These are phyloP conservation scores for Trichoderma reesei DNA, from an alignment of 495 filamentous ascomycete genomes.

Conservation along the genomic window DNA sequence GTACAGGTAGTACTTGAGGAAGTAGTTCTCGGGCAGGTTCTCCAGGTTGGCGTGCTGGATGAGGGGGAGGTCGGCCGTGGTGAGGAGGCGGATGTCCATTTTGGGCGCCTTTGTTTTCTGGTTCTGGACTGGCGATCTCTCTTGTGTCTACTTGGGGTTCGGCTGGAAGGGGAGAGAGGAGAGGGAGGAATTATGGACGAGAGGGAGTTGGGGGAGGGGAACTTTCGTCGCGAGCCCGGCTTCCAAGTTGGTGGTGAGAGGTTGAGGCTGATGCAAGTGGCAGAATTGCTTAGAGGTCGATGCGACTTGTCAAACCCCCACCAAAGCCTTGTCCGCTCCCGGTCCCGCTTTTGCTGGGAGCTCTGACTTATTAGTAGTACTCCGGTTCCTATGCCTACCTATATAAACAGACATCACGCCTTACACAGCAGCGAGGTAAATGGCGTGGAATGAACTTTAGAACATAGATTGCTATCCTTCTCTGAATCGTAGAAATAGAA, in stretches of 20 bases:
- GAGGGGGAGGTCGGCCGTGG: slow-evolving; percentile 73
- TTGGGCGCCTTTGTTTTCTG: neutral
- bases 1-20: slow-evolving; percentile 99
- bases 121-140: too few species aligned
- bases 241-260: too few species aligned
- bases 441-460: too few species aligned
- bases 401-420: too few species aligned
- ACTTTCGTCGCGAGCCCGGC: too few species aligned
- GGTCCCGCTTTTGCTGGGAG: neutral
- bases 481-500: neutral
- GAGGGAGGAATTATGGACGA: neutral
- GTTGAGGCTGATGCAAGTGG: neutral
- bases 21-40: slow-evolving; percentile 99
- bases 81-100: slow-evolving; percentile 75
- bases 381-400: too few species aligned
- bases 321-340: neutral
- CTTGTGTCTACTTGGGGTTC: too few species aligned
- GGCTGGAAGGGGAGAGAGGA: neutral
- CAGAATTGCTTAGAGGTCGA: neutral
- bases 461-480: too few species aligned
- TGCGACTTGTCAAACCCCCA: neutral
- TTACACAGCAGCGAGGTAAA: too few species aligned
- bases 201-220: too few species aligned
- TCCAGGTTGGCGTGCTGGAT: slow-evolving; percentile 98
- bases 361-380: too few species aligned